Evolutionary conservation across 2,329 filamentous ascomycete species (phyloP), one percentile per base, ranked within the genome.

Genomic region (Exophiala alcalophila): DNA sequence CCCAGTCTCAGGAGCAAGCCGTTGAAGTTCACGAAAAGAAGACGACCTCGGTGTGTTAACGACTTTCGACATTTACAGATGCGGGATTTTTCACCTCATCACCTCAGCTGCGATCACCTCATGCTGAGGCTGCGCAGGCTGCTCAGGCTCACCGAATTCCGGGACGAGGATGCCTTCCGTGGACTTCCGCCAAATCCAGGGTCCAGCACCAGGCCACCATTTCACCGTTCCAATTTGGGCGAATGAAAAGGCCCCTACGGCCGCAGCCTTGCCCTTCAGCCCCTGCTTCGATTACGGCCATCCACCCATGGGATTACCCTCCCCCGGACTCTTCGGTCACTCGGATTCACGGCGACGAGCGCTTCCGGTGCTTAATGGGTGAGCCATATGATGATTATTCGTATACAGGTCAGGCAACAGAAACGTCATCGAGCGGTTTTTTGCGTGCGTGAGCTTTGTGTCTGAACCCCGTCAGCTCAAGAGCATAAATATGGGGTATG

Each of bases 391-490:
- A 38, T 33, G n/a, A 19, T 42, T 5, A 25, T 25, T 25, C 24
- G 34, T 14, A 35, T 23, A 15, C n/a, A n/a, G n/a, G n/a, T n/a
- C n/a, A n/a, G 23, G 6, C 14, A 16, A 9, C 12, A 9, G 11
- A 24, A 32, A 49, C 47, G 47, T 49, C 47, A 49, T 40, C 39
- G 40, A 41, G 19, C 31, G 35, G 28, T 29, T 21, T 35, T 33
- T 32, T 31, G 42, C 14, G 15, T 9, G 19, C 5, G 23, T 30
- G 15, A 15, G n/a, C 8, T 27, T 28, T 28, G 40, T 18, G 31
- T 26, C 16, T 24, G 21, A 15, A 27, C 15, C 25, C n/a, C 6
- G 25, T 31, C 25, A 36, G 33, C 44, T 14, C n/a, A 26, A 43
- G 24, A 43, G 32, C 47, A 49, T 49, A 49, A 49, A 30, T 49